These are phyloP conservation scores for Fraxinus dipetala DNA, from an alignment of 305 asterid species.

Conservation along the genomic window DNA sequence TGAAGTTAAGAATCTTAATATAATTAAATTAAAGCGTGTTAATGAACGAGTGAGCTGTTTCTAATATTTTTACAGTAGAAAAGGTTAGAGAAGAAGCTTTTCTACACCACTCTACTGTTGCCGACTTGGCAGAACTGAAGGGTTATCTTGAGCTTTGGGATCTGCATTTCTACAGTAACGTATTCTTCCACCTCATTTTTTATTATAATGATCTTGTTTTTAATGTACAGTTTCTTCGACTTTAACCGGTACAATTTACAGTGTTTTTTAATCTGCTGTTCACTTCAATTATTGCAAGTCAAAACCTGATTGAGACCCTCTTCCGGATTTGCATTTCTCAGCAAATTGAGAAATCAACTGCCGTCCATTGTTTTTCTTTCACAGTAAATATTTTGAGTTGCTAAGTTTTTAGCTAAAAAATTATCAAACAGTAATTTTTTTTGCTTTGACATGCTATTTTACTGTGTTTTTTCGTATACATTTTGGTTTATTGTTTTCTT, in stretches of 20 bases:
- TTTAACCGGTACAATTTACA: neutral
- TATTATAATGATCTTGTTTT: neutral
- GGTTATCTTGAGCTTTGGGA: conserved; percentile 24
- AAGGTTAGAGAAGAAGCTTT: conserved; percentile 8
- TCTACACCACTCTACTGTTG: neutral
- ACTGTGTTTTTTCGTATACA: neutral
- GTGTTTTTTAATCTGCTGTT: conserved; percentile 13
- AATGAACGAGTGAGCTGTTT: neutral
- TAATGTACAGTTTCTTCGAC: neutral
- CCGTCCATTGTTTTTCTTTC: neutral
- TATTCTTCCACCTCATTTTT: neutral
- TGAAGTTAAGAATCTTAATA: conserved; percentile 6
- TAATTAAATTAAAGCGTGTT: neutral
- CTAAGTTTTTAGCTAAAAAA: neutral
- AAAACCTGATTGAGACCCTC: conserved; percentile 13
- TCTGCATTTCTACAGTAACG: conserved; percentile 9
- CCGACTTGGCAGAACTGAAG: conserved; percentile 11
- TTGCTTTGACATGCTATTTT: neutral
- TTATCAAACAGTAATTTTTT: neutral
- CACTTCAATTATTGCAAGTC: conserved; percentile 28
- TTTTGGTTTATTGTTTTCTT: neutral
- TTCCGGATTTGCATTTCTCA: conserved; percentile 14
- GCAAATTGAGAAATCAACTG: conserved; percentile 20
- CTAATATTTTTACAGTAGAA: neutral
- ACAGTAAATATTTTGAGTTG: neutral